Percentiles rank a stretch among this genome's conserved stretches.
phyloP scores from a whole-genome alignment of 2,329 filamentous ascomycete species.

The Pyricularia sp. region DNA sequence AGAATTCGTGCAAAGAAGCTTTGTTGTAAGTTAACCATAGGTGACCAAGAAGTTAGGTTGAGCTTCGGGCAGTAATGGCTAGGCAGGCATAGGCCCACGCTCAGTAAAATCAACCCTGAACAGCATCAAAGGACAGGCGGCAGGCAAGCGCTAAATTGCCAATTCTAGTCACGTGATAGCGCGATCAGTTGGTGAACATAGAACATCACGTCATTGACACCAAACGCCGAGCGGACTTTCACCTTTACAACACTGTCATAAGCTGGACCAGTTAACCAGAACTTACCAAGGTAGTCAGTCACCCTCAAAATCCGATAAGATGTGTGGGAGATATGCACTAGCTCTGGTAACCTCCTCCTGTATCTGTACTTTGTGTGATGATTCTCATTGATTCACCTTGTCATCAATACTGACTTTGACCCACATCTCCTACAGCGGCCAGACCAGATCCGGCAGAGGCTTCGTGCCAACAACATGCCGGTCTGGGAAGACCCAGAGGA shows the following conservation, averaged over 20 bases:
- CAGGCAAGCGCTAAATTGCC: neutral
- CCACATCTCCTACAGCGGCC: conserved; percentile 47
- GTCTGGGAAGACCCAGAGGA: conserved; percentile 65
- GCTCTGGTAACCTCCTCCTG: conserved; percentile 19
- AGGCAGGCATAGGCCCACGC: no score
- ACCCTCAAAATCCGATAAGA: conserved; percentile 7
- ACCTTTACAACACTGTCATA: neutral
- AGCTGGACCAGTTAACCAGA: neutral
- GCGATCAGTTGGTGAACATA: neutral
- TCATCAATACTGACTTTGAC: neutral
- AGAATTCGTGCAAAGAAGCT: neutral
- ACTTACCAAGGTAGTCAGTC: neutral
- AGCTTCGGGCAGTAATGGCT: no score
- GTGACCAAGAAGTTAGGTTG: no score
- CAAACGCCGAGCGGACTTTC: neutral
- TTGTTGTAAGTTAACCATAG: neutral
- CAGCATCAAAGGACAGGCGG: no score
- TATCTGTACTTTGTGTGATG: neutral
- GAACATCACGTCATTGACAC: neutral
- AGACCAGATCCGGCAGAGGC: conserved; percentile 62
- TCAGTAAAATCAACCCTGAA: no score
- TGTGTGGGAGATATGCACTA: conserved; percentile 28
- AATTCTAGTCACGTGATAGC: neutral
- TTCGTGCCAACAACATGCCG: conserved; percentile 66
- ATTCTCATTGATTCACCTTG: neutral